Percentiles rank a stretch among this genome's conserved stretches.
phyloP scores from a whole-genome alignment of 2,329 filamentous ascomycete genomes.

The Pseudocercospora fuligena region DNA sequence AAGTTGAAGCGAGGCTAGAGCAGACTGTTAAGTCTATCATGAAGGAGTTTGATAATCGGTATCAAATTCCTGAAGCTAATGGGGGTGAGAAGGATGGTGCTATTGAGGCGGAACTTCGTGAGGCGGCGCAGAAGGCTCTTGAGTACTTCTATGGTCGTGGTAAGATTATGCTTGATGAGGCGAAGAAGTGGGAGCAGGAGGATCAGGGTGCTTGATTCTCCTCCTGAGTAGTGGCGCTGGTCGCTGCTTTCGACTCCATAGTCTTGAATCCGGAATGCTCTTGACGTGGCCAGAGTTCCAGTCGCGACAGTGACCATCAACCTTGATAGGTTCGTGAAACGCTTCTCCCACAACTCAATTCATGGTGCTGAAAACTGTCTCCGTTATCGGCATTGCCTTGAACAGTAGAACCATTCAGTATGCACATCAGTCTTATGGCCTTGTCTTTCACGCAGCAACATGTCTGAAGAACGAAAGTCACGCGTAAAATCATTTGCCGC shows the following conservation, averaged over 20 bases:
- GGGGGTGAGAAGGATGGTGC: background rate
- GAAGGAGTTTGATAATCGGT: constrained; percentile 12
- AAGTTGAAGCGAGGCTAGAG: background rate
- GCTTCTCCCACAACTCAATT: background rate
- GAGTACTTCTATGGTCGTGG: background rate
- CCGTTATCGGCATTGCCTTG: background rate
- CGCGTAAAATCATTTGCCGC: background rate
- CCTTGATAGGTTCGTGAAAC: background rate
- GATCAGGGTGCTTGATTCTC: background rate
- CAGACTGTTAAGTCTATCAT: background rate
- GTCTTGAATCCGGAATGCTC: no score
- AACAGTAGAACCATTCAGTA: no score
- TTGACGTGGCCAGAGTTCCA: background rate
- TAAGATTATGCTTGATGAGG: background rate
- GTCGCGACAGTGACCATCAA: background rate
- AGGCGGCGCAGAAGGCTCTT: background rate
- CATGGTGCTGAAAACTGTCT: background rate
- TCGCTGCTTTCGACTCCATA: no score
- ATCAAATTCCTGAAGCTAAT: background rate
- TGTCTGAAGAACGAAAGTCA: background rate
- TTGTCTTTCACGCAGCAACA: background rate
- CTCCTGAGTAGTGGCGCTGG: no score
- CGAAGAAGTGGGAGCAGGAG: constrained; percentile 2
- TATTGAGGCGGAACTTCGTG: background rate
- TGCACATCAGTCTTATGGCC: background rate